Evolutionary conservation across 305 asterid genomes (phyloP).

Genomic region (Plantago lanceolata): DNA sequence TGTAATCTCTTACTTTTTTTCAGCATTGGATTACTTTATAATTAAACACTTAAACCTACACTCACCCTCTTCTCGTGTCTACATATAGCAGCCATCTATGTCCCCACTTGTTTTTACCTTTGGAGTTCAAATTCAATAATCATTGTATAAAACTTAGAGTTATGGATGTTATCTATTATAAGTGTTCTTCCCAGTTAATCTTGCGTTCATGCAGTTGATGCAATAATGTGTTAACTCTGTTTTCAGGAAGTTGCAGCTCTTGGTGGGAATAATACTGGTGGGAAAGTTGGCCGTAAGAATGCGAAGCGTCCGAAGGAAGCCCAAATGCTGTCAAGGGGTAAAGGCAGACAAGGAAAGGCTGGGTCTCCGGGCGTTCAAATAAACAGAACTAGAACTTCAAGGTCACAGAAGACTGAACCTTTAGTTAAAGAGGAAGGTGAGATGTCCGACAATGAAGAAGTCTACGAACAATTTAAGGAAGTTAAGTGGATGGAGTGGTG

Average conservation of each 20-base stretch:
- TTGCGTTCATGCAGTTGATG: constrained; percentile 19
- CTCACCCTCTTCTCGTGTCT: background rate
- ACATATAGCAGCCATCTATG: too few relatives aligned
- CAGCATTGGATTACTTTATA: background rate
- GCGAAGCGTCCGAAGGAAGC: constrained; percentile 70
- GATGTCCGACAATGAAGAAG: constrained; percentile 94
- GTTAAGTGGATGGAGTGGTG: constrained; percentile 99
- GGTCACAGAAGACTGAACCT: constrained; percentile 67
- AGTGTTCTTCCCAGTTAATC: constrained; percentile 13
- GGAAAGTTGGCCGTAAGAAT: constrained; percentile 64
- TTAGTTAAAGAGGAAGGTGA: constrained; percentile 99
- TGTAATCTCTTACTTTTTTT: too few relatives aligned
- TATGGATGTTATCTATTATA: constrained; percentile 10
- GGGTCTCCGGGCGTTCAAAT: constrained; percentile 51
- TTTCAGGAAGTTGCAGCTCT: constrained; percentile 78
- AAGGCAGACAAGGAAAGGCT: constrained; percentile 53
- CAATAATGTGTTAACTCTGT: constrained; percentile 21
- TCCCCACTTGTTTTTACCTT: background rate
- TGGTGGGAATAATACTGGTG: constrained; percentile 63
- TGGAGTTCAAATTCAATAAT: background rate
- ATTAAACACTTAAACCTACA: background rate
- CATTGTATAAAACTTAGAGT: background rate
- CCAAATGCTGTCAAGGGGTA: constrained; percentile 38
- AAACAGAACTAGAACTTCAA: constrained; percentile 48
- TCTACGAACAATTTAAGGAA: constrained; percentile 95